These are phyloP conservation scores for Nicotiana knightiana DNA, from an alignment of 257 asterid species.

Conservation along the genomic window DNA sequence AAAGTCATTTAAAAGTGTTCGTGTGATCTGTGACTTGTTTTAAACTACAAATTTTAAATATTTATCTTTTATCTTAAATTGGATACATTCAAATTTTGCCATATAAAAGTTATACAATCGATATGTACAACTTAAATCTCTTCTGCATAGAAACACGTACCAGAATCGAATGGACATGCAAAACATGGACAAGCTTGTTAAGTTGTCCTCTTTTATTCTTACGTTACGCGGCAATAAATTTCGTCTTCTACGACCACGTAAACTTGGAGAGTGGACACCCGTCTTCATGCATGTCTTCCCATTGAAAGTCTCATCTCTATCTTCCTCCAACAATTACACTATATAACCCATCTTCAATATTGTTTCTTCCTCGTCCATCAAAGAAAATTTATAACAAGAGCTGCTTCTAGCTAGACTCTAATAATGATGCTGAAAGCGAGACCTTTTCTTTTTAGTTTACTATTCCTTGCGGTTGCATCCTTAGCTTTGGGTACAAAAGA, in stretches of 20 bases:
- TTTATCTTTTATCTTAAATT: too few species aligned
- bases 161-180: background rate
- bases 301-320: constrained; percentile 3
- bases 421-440: background rate
- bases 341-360: background rate
- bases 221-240: background rate
- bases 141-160: background rate
- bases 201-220: background rate
- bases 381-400: background rate
- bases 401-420: too few species aligned
- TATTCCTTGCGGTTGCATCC: constrained; percentile 27
- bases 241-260: background rate
- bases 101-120: too few species aligned
- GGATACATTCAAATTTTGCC: too few species aligned
- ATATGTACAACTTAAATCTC: too few species aligned
- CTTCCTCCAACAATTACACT: background rate
- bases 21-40: too few species aligned
- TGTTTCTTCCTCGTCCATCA: background rate
- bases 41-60: too few species aligned
- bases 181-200: background rate
- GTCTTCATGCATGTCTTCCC: constrained; percentile 31
- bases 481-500: constrained; percentile 15
- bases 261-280: constrained; percentile 35
- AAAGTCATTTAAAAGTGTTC: too few species aligned
- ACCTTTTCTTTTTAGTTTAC: background rate